phyloP scores from a whole-genome alignment of 495 filamentous ascomycete genomes.

The Hypoxylon rickii region DNA sequence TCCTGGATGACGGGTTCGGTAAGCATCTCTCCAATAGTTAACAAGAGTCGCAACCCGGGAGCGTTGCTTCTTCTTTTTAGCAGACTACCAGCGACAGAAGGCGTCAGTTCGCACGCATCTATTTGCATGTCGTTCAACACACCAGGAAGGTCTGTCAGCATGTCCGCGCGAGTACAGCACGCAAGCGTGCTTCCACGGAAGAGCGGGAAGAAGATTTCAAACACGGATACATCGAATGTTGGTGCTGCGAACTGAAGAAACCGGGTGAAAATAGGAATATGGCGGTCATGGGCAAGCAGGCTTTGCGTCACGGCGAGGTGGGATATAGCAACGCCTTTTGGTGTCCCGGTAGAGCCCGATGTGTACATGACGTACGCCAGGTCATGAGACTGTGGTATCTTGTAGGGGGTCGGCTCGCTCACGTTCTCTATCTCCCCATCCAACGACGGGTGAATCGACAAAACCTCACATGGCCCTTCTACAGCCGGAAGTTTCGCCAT shows the following conservation, averaged over 20 bases:
- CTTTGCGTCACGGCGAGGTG: conserved; percentile 77
- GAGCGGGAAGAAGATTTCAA: conserved; percentile 85
- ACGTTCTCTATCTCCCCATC: not conserved
- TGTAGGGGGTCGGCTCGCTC: not conserved
- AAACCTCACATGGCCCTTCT: conserved; percentile 18
- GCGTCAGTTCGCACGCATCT: conserved; percentile 82
- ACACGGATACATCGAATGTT: conserved; percentile 87
- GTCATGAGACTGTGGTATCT: conserved; percentile 41
- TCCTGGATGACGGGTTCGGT: conserved; percentile 71
- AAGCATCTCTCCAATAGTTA: conserved; percentile 90
- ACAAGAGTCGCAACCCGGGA: conserved; percentile 64
- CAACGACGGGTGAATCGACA: conserved; percentile 35
- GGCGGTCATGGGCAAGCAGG: conserved; percentile 73
- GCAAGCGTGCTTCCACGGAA: conserved; percentile 72
- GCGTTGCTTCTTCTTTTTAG: conserved; percentile 63
- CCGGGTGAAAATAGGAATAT: conserved; percentile 71
- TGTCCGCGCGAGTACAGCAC: conserved; percentile 61
- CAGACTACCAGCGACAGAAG: conserved; percentile 74
- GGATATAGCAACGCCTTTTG: conserved; percentile 81
- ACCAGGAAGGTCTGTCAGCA: conserved; percentile 71
- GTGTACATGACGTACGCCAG: conserved; percentile 92
- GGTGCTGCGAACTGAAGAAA: conserved; percentile 88
- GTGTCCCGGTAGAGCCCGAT: conserved; percentile 83
- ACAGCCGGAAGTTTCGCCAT: conserved; percentile 35
- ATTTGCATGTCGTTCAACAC: conserved; percentile 66